Conservation (phyloP, 164 flowering plant genomes). For the Saururus chinensis region DNA sequence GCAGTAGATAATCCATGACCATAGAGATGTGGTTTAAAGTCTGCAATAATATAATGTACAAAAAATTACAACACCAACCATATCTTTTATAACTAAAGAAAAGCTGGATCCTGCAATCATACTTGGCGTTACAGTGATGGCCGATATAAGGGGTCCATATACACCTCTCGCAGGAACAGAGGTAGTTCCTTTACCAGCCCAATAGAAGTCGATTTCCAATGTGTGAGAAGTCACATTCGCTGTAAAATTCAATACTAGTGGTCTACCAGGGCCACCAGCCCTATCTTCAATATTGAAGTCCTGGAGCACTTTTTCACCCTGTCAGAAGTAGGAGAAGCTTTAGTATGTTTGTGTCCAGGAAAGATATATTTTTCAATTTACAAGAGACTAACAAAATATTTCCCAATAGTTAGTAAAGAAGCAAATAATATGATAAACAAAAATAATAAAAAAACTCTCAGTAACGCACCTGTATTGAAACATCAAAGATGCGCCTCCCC, state of each 20-base stretch:
- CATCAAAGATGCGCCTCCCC: slow-evolving; percentile 64
- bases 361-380: no score
- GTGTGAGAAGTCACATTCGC: slow-evolving; percentile 6
- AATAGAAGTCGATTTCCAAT: slow-evolving; percentile 12
- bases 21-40: background rate
- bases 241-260: background rate
- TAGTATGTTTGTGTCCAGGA: background rate
- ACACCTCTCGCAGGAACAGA: slow-evolving; percentile 6
- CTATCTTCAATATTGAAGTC: slow-evolving; percentile 12
- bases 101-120: background rate
- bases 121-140: slow-evolving; percentile 9
- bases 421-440: background rate
- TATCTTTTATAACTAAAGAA: no score
- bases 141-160: slow-evolving; percentile 20
- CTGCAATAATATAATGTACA: background rate
- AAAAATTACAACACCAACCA: background rate
- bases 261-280: slow-evolving; percentile 9
- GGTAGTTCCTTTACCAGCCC: slow-evolving; percentile 19
- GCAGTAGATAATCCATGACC: background rate
- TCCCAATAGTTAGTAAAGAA: background rate
- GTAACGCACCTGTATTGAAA: slow-evolving; percentile 50
- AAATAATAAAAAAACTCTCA: background rate
- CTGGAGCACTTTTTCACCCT: slow-evolving; percentile 10
- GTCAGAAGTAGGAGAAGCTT: background rate
- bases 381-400: background rate